phyloP scores from a whole-genome alignment of 1,139 yeast species.

The Saccharomyces pastorianus region DNA sequence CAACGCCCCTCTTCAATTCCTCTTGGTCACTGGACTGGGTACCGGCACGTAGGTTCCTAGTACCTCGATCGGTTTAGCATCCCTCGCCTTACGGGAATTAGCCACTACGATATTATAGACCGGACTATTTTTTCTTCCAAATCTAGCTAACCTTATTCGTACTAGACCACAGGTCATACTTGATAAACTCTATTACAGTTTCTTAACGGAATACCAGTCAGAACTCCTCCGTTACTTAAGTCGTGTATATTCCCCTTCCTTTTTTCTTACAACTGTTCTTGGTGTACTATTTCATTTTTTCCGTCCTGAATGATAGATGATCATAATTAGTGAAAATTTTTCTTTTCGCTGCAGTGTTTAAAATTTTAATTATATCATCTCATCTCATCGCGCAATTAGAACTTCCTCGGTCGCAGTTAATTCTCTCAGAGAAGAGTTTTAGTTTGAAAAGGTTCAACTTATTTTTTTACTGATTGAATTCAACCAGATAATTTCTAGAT shows the following conservation, averaged over 20 bases:
- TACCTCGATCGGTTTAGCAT: constrained; percentile 86
- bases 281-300: neutral
- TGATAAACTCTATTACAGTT: neutral
- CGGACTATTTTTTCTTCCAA: constrained; percentile 85
- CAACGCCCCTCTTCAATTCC: constrained; percentile 49
- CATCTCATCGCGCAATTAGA: constrained; percentile 1
- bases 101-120: constrained; percentile 88
- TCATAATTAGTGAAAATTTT: neutral
- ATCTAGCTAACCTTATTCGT: constrained; percentile 81
- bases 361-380: neutral
- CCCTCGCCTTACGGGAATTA: constrained; percentile 60
- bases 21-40: constrained; percentile 56
- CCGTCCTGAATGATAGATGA: neutral
- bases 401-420: neutral
- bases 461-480: neutral
- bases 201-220: neutral
- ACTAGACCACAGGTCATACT: constrained; percentile 40
- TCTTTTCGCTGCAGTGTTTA: neutral
- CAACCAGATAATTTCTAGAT: neutral
- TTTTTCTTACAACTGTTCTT: neutral
- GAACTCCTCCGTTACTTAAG: neutral
- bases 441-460: neutral
- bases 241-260: neutral
- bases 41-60: constrained; percentile 88
- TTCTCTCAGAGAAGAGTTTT: neutral